These are phyloP conservation scores for Lachancea nothofagi DNA, from an alignment of 805 yeast genomes.

Conservation along the genomic window DNA sequence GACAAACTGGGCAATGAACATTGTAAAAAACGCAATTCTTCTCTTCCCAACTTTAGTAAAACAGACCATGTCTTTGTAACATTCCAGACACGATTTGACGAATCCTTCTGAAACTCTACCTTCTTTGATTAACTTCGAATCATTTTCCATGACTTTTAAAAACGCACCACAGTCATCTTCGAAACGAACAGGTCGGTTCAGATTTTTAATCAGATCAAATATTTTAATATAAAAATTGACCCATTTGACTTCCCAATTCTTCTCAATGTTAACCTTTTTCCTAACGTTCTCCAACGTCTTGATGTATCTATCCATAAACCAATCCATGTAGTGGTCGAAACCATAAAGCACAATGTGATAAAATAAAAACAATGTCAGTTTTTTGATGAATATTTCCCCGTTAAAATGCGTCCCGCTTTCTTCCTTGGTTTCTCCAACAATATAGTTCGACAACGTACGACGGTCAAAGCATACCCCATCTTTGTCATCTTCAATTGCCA, in stretches of 20 bases:
- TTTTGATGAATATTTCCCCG: slow-evolving; percentile 19
- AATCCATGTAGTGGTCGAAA: slow-evolving; percentile 9
- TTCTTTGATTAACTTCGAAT: not conserved
- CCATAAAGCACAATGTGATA: slow-evolving; percentile 13
- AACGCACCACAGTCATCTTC: slow-evolving; percentile 3
- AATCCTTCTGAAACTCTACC: not conserved
- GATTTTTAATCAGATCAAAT: slow-evolving; percentile 13
- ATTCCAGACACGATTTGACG: not conserved
- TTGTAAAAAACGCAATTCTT: slow-evolving; percentile 9
- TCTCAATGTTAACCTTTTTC: slow-evolving; percentile 21
- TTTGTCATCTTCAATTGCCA: slow-evolving; percentile 11
- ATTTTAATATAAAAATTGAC: slow-evolving; percentile 19
- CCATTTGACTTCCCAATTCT: slow-evolving; percentile 22
- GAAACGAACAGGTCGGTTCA: not conserved
- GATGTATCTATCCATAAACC: slow-evolving; percentile 18
- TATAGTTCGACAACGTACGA: slow-evolving; percentile 9
- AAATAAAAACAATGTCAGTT: slow-evolving; percentile 16
- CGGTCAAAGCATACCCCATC: slow-evolving; percentile 3
- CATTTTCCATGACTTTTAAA: slow-evolving; percentile 1
- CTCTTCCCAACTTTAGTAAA: not conserved
- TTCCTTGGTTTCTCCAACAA: slow-evolving; percentile 10
- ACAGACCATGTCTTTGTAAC: not conserved
- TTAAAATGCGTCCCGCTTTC: slow-evolving; percentile 11
- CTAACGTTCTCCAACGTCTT: slow-evolving; percentile 16
- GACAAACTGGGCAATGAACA: slow-evolving; percentile 15